These are phyloP conservation scores for Aspergillus haitiensis DNA, from an alignment of 495 filamentous ascomycete species.

Conservation along the genomic window DNA sequence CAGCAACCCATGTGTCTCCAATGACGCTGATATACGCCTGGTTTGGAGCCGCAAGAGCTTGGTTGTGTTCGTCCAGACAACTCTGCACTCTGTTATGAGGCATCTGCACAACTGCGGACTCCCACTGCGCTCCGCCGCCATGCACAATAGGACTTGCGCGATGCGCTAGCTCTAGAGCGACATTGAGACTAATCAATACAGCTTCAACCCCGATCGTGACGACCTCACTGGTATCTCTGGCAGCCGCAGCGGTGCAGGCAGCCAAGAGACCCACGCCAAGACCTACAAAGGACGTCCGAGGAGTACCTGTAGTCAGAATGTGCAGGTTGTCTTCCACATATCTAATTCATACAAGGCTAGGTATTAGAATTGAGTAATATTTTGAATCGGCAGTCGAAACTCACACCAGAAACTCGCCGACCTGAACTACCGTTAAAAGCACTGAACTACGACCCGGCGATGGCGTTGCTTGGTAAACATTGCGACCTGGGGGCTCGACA, in stretches of 20 bases:
- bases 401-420: conserved; percentile 2
- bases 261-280: background rate
- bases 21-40: background rate
- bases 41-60: background rate
- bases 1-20: background rate
- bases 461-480: background rate
- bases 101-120: background rate
- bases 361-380: background rate
- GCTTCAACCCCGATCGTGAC: background rate
- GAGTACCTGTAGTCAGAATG: background rate
- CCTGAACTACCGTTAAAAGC: background rate
- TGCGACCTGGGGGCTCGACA: background rate
- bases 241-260: background rate
- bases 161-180: background rate
- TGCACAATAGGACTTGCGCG: background rate
- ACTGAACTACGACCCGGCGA: background rate
- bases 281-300: background rate
- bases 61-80: background rate
- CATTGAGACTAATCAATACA: background rate
- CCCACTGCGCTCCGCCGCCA: background rate
- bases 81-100: background rate
- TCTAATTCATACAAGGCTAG: background rate
- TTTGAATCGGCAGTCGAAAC: background rate
- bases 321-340: conserved; percentile 5
- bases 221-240: background rate